These are phyloP conservation scores for Coemansia sp. DNA, from an alignment of 192 early-diverging fungal genomes.

Conservation along the genomic window DNA sequence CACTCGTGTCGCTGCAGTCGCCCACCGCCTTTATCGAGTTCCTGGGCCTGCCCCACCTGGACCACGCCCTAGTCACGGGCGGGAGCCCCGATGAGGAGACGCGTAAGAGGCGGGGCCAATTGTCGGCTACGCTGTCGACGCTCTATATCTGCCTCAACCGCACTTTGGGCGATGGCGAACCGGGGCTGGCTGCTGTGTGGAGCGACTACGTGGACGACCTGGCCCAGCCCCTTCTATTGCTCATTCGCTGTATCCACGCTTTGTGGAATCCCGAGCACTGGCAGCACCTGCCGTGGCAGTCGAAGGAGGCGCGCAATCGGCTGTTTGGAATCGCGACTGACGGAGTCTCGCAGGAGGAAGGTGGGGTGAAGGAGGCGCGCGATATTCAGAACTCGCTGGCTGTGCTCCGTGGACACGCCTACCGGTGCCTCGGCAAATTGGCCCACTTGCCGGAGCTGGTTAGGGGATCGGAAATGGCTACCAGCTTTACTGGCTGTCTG, in stretches of 20 bases:
- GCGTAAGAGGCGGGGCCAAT: constrained; percentile 6
- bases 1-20: constrained; percentile 20
- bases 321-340: constrained; percentile 27
- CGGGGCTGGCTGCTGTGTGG: constrained; percentile 32
- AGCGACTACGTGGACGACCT: constrained; percentile 25
- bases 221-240: constrained; percentile 19
- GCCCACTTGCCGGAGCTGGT: constrained; percentile 19
- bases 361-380: not conserved
- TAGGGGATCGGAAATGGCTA: not conserved
- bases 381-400: constrained; percentile 22
- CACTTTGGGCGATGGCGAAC: constrained; percentile 13
- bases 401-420: constrained; percentile 25
- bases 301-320: constrained; percentile 9
- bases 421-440: constrained; percentile 35
- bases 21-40: constrained; percentile 20
- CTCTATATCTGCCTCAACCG: constrained; percentile 37
- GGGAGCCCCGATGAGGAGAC: constrained; percentile 1
- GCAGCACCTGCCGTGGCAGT: constrained; percentile 30
- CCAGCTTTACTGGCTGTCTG: constrained; percentile 28
- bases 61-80: constrained; percentile 12
- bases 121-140: constrained; percentile 21
- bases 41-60: constrained; percentile 29
- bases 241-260: constrained; percentile 36
- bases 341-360: not conserved
- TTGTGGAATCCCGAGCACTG: constrained; percentile 37